Evolutionary conservation across 441 rosid genomes (phyloP).

Genomic region (Metrosideros polymorpha): DNA sequence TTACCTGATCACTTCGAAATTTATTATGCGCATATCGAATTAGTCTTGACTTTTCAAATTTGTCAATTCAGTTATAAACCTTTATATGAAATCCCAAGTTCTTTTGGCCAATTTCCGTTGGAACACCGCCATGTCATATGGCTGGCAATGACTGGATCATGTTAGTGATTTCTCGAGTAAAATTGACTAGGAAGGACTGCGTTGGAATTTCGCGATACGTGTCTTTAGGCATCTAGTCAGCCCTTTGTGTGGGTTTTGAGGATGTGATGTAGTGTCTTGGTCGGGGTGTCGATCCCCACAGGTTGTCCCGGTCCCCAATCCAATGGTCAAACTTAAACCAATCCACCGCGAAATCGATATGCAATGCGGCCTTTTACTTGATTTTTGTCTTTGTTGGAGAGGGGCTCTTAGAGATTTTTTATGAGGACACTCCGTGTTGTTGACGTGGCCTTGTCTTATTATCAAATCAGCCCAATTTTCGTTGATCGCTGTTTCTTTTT

Average conservation of each 20-base stretch:
- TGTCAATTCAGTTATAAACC: rapidly evolving
- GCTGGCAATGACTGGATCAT: rapidly evolving
- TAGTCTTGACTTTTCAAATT: rapidly evolving
- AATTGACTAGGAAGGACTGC: rapidly evolving
- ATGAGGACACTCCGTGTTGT: neutral
- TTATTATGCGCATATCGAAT: rapidly evolving
- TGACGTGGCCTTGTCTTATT: neutral
- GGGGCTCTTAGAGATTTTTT: neutral
- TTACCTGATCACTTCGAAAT: neutral
- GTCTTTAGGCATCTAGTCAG: neutral
- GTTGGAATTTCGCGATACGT: rapidly evolving
- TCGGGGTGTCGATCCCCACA: neutral
- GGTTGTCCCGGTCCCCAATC: neutral
- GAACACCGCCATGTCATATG: rapidly evolving
- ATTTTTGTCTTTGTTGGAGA: neutral
- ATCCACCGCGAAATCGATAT: neutral
- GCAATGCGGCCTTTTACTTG: neutral
- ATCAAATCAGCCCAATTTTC: neutral
- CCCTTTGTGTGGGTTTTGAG: neutral
- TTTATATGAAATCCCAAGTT: rapidly evolving
- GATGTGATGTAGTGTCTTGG: neutral
- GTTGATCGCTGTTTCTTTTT: too few relatives aligned
- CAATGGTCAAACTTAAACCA: neutral
- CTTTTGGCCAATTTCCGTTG: neutral
- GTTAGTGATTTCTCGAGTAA: rapidly evolving